Percentiles rank a stretch among this genome's conserved stretches.
Conservation (phyloP, 768 basidiomycete species). For the Lactarius sanguifluus region DNA sequence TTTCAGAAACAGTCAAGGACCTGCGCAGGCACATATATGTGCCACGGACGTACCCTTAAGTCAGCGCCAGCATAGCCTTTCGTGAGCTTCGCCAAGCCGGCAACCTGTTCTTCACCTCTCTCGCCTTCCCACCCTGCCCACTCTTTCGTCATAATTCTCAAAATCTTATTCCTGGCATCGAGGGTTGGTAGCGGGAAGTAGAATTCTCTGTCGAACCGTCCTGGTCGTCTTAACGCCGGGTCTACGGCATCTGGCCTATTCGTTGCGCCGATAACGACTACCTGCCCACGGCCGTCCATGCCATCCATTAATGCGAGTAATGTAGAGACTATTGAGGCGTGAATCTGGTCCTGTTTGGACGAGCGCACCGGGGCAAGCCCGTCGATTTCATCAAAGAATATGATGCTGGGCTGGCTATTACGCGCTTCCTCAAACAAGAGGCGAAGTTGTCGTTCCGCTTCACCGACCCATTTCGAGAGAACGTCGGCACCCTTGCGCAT, state of each 20-base stretch:
- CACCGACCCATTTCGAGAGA: slow-evolving; percentile 98
- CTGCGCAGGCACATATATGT: slow-evolving; percentile 13
- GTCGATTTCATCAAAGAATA: slow-evolving; percentile 99
- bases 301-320: slow-evolving; percentile 98
- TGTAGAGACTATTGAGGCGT: slow-evolving; percentile 96
- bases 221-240: slow-evolving; percentile 89
- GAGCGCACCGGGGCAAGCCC: slow-evolving; percentile 97
- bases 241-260: slow-evolving; percentile 98
- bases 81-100: slow-evolving; percentile 81
- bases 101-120: slow-evolving; percentile 47
- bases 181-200: slow-evolving; percentile 90
- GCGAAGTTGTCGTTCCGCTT: slow-evolving; percentile 94
- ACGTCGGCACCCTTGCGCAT: slow-evolving; percentile 99
- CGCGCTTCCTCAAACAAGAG: slow-evolving; percentile 95
- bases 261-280: slow-evolving; percentile 96
- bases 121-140: slow-evolving; percentile 82
- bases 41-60: slow-evolving; percentile 63
- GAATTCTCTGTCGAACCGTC: slow-evolving; percentile 96
- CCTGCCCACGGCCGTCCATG: slow-evolving; percentile 97
- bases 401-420: slow-evolving; percentile 90
- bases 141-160: slow-evolving; percentile 83
- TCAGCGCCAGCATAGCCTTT: slow-evolving; percentile 99
- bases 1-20: slow-evolving; percentile 32
- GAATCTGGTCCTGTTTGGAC: slow-evolving; percentile 99
- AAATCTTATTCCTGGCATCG: slow-evolving; percentile 83